Base-by-base conservation (phyloP, 2,329 filamentous ascomycete species). In the Fusarium avenaceum region DNA sequence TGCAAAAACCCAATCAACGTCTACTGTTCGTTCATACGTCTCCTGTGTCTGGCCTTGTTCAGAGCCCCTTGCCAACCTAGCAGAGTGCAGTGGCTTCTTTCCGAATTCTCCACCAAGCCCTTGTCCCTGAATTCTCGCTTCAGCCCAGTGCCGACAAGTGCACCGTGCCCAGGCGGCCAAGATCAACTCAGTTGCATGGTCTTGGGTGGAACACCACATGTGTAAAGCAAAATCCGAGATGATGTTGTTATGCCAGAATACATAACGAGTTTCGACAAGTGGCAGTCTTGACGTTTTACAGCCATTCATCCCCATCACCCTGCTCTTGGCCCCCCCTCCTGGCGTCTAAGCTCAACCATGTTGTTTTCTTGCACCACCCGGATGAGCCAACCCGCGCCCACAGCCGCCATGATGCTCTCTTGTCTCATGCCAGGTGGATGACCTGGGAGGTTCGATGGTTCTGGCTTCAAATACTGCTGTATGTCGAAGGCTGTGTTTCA, bases 61-160 rank as follows among this genome's bases (percentile, higher is more conserved):
- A 62, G 35, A 60, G 40, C 67, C 70, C 71, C 71, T 72, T 73
- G 71, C 48, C 55, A 51, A 57, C 56, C 46, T 49, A 43, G 56
- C 56, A 64, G 65, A 56, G 49, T 57, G 50, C 54, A 65, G 56
- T 56, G 58, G 44, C 63, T 65, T 47, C 60, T 51, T 49, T 55
- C 63, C 65, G 49, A 68, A 65, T 49, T 68, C 63, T 64, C 65
- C 62, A 68, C 71, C 62, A 55, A 57, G 64, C 46, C 69, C 69
- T 53, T 67, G 69, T 65, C 57, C 45, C 57, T 72, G 57, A 52
- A 30, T 57, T 63, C 64, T 72, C 69, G 63, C 67, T 68, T 70
- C 58, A 65, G 51, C 43, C 54, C 63, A 70, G 68, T 73, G 57
- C 71, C 71, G 67, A 68, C 62, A 28, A 57, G 65, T 71, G 71